These are phyloP conservation scores for Tolypocladium guangdongense DNA, from an alignment of 2,329 filamentous ascomycete species.

Conservation along the genomic window DNA sequence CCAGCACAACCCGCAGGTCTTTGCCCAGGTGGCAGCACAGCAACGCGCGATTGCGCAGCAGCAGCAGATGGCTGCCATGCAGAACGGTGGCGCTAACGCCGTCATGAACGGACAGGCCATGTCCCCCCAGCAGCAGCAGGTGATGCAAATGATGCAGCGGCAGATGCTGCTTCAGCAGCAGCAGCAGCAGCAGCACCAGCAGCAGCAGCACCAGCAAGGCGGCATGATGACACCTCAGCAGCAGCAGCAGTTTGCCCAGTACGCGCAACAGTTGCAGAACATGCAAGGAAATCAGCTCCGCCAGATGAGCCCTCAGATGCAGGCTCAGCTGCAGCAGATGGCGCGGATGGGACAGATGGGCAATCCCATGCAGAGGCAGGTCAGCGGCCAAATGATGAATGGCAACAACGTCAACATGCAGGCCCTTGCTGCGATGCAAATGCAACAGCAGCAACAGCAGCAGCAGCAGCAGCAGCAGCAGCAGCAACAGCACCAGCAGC, in stretches of 20 bases:
- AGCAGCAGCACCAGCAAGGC: slow-evolving; percentile 20
- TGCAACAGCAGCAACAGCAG: slow-evolving; percentile 18
- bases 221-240: slow-evolving; percentile 30
- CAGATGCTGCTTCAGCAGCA: slow-evolving; percentile 29
- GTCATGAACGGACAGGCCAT: slow-evolving; percentile 26
- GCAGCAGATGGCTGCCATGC: slow-evolving; percentile 31
- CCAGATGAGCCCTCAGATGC: slow-evolving; percentile 26
- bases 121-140: slow-evolving; percentile 25
- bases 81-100: slow-evolving; percentile 23
- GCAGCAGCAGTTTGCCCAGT: slow-evolving; percentile 31
- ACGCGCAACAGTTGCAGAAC: slow-evolving; percentile 19
- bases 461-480: slow-evolving; percentile 22
- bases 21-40: slow-evolving; percentile 38
- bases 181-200: slow-evolving; percentile 24
- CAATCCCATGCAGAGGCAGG: slow-evolving; percentile 26
- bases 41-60: slow-evolving; percentile 34
- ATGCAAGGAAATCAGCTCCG: slow-evolving; percentile 16
- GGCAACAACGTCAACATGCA: slow-evolving; percentile 28
- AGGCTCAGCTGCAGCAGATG: slow-evolving; percentile 26
- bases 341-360: slow-evolving; percentile 25
- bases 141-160: slow-evolving; percentile 27
- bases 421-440: slow-evolving; percentile 25
- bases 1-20: slow-evolving; percentile 24
- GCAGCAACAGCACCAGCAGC: slow-evolving; percentile 19
- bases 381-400: slow-evolving; percentile 30